phyloP scores from a whole-genome alignment of 2,329 filamentous ascomycete genomes.

The Sarocladiaceae sp. region DNA sequence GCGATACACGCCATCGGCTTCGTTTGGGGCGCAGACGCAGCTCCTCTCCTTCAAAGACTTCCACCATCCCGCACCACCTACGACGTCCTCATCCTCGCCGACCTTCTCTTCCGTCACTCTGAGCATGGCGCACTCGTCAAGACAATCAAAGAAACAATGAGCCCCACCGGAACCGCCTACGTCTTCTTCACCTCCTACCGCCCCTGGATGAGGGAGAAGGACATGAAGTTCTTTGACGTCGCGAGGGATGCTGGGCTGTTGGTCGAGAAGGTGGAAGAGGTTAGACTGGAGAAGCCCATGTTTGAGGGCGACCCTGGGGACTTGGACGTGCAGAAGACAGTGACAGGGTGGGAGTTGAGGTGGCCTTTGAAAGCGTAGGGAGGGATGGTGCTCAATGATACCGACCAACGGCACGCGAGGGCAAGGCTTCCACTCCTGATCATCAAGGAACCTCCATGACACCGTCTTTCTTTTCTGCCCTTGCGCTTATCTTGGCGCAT shows the following conservation, averaged over 20 bases:
- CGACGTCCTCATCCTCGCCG: slow-evolving; percentile 79
- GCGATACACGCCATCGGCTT: slow-evolving; percentile 61
- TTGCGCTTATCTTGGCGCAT: too few relatives aligned
- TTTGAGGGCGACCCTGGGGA: slow-evolving; percentile 88
- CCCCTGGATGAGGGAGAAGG: slow-evolving; percentile 81
- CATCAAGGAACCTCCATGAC: too few relatives aligned
- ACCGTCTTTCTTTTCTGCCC: too few relatives aligned
- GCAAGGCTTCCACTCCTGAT: too few relatives aligned
- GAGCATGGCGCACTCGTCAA: slow-evolving; percentile 74
- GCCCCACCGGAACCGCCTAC: slow-evolving; percentile 49
- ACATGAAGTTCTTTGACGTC: slow-evolving; percentile 79
- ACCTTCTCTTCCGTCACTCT: slow-evolving; percentile 84
- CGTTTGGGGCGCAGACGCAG: slow-evolving; percentile 70
- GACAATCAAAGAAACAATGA: slow-evolving; percentile 64
- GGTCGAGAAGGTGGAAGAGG: slow-evolving; percentile 76
- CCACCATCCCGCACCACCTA: slow-evolving; percentile 45
- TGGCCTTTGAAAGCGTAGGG: slow-evolving; percentile 47
- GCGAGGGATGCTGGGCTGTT: slow-evolving; percentile 63
- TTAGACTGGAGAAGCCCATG: slow-evolving; percentile 76
- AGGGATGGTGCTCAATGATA: too few relatives aligned
- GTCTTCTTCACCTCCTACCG: slow-evolving; percentile 95
- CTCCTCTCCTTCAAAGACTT: slow-evolving; percentile 52
- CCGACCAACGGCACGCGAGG: too few relatives aligned
- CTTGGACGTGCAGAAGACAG: slow-evolving; percentile 71
- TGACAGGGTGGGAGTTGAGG: slow-evolving; percentile 68